Conservation (phyloP, 495 filamentous ascomycete species). For the Entonaema liquescens region DNA sequence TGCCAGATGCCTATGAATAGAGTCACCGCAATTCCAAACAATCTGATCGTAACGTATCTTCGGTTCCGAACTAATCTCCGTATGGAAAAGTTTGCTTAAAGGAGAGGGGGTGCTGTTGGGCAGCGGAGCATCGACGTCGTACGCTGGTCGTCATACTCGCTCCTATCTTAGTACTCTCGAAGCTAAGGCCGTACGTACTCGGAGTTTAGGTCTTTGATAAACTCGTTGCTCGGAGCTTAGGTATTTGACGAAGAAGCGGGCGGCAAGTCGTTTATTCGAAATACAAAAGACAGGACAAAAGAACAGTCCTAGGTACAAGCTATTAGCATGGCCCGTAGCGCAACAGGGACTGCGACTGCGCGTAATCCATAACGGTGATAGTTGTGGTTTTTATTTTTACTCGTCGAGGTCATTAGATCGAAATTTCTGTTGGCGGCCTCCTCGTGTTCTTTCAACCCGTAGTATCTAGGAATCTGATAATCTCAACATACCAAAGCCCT, state of each 20-base stretch:
- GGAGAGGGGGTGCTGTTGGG: slow-evolving; percentile 25
- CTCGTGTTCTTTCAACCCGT: not conserved
- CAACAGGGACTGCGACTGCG: not conserved
- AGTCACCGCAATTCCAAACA: slow-evolving; percentile 1
- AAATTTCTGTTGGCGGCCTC: not conserved
- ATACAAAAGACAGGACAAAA: not conserved
- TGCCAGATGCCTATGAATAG: slow-evolving; percentile 12
- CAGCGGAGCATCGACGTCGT: slow-evolving; percentile 28
- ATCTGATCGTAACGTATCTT: slow-evolving; percentile 11
- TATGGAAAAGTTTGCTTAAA: slow-evolving; percentile 31
- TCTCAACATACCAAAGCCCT: slow-evolving; percentile 22
- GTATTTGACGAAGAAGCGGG: not conserved
- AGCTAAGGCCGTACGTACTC: not conserved
- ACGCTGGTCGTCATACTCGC: slow-evolving; percentile 9
- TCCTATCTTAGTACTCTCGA: slow-evolving; percentile 1
- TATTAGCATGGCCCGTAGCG: not conserved
- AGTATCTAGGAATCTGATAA: slow-evolving; percentile 6
- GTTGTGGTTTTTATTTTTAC: not conserved
- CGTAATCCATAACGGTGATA: not conserved
- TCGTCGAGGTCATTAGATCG: not conserved
- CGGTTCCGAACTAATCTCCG: slow-evolving; percentile 31
- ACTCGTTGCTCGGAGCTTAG: not conserved
- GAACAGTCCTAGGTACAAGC: not conserved
- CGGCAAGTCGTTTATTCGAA: not conserved
- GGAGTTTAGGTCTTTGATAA: not conserved